Evolutionary conservation across 2,329 filamentous ascomycete genomes (phyloP).

Genomic region (Coniella lustricola): DNA sequence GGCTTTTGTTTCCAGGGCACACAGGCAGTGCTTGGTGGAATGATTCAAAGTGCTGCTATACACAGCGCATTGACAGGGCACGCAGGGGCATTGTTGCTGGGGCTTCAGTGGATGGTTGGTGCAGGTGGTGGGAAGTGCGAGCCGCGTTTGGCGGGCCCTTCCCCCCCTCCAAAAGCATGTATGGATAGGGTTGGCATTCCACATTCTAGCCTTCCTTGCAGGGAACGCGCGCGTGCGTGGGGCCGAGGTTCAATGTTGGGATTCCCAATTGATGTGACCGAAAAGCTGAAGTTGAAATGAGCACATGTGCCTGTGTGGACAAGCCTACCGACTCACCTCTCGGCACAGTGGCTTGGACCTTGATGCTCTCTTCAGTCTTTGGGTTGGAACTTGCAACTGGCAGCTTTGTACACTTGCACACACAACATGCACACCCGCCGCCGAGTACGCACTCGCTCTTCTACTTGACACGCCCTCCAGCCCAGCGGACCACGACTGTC

Average conservation of each 20-base stretch:
- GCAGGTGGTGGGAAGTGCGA: neutral
- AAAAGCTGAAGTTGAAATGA: neutral
- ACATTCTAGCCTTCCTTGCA: no score
- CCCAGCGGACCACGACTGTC: no score
- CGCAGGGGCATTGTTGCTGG: neutral
- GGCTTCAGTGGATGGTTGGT: neutral
- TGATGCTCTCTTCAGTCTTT: no score
- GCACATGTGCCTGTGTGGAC: slow-evolving; percentile 2
- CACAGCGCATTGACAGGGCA: neutral
- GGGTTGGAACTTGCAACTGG: no score
- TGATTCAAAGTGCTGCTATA: neutral
- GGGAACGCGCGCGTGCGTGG: no score
- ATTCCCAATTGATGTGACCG: neutral
- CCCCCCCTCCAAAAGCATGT: no score
- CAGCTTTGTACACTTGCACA: no score
- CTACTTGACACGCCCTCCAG: neutral
- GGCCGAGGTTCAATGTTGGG: slow-evolving; percentile 5
- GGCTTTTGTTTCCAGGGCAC: no score
- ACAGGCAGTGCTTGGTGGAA: no score
- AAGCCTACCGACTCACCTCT: neutral
- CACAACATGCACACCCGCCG: no score
- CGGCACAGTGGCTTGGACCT: no score
- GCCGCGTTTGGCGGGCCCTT: neutral
- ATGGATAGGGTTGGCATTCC: neutral
- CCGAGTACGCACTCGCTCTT: neutral